Percentiles rank a stretch among this genome's conserved stretches.
These are phyloP conservation scores for Volvariella surrecta DNA, from an alignment of 1,284 basidiomycete genomes.

Conservation along the genomic window DNA sequence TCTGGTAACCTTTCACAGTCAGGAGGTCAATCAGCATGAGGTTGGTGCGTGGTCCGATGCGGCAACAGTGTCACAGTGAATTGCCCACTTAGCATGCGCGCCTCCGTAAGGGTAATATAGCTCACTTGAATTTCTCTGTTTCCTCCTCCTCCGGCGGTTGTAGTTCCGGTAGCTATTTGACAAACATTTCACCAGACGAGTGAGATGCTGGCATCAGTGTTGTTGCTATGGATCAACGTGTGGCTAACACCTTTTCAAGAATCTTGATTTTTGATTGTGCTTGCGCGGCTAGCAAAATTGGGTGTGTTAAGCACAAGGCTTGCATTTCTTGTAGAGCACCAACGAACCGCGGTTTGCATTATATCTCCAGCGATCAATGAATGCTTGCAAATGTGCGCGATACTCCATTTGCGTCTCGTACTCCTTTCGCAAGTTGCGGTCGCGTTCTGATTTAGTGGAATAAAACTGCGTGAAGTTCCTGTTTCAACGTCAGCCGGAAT, in stretches of 20 bases:
- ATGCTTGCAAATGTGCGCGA: slow-evolving; percentile 92
- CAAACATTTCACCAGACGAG: background rate
- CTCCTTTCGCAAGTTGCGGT: slow-evolving; percentile 86
- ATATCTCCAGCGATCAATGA: slow-evolving; percentile 96
- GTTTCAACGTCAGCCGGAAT: slow-evolving; percentile 6
- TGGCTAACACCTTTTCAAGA: slow-evolving; percentile 69
- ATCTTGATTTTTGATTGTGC: slow-evolving; percentile 98
- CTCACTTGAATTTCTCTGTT: slow-evolving; percentile 80
- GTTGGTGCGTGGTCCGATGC: background rate
- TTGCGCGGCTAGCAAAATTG: slow-evolving; percentile 59
- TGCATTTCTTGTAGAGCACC: background rate
- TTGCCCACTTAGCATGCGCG: too few relatives aligned
- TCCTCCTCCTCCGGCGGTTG: slow-evolving; percentile 89
- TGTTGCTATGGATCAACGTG: background rate
- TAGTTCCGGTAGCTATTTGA: slow-evolving; percentile 73
- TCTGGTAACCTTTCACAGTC: slow-evolving; percentile 65
- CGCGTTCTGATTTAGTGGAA: slow-evolving; percentile 94
- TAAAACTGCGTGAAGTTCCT: slow-evolving; percentile 99
- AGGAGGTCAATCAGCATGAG: slow-evolving; percentile 1
- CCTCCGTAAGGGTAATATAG: background rate
- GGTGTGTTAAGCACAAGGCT: slow-evolving; percentile 1
- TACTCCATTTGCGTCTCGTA: slow-evolving; percentile 96
- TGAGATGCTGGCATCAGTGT: background rate
- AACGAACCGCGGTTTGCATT: slow-evolving; percentile 76
- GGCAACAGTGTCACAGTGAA: background rate